A percentile compares a stretch with the other conserved stretches of the same genome.
phyloP scores from a whole-genome alignment of 208 protist species.

The Acanthamoeba sp. region DNA sequence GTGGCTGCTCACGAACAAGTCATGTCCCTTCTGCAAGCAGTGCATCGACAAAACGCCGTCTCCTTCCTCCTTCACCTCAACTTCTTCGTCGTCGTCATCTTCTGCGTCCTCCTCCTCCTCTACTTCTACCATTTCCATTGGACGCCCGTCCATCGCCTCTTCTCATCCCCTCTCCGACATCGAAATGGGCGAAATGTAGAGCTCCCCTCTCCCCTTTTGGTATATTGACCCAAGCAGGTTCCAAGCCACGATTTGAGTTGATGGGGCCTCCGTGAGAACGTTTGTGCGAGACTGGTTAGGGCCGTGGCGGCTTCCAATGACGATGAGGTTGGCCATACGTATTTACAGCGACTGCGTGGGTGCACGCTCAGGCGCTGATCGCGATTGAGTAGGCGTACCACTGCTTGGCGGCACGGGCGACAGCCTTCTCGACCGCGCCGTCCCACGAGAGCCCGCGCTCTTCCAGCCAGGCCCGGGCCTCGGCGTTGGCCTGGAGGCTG shows the following conservation, averaged over 20 bases:
- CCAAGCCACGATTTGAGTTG: no score
- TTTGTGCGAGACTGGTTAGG: no score
- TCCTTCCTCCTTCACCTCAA: not conserved
- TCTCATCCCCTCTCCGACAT: not conserved
- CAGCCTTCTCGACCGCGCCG: not conserved
- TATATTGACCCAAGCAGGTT: no score
- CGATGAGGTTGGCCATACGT: no score
- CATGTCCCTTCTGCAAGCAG: constrained; percentile 81
- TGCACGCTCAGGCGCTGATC: not conserved
- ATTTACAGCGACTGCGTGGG: no score
- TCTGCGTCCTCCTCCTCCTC: not conserved
- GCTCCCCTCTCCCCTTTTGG: not conserved
- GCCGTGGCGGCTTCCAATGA: not conserved
- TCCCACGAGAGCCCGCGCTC: not conserved
- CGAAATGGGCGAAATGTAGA: not conserved
- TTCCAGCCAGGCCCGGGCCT: not conserved
- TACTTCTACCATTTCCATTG: not conserved
- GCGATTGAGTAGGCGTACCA: constrained; percentile 45
- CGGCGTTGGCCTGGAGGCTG: not conserved
- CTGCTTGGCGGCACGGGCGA: constrained; percentile 17
- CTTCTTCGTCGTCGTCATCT: no score
- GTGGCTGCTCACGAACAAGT: constrained; percentile 75
- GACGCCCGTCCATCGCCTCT: not conserved
- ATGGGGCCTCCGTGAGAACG: no score
- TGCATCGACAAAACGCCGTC: constrained; percentile 26